Conservation (phyloP, 108 stramenopile genomes). For the Fistulifera solaris region DNA sequence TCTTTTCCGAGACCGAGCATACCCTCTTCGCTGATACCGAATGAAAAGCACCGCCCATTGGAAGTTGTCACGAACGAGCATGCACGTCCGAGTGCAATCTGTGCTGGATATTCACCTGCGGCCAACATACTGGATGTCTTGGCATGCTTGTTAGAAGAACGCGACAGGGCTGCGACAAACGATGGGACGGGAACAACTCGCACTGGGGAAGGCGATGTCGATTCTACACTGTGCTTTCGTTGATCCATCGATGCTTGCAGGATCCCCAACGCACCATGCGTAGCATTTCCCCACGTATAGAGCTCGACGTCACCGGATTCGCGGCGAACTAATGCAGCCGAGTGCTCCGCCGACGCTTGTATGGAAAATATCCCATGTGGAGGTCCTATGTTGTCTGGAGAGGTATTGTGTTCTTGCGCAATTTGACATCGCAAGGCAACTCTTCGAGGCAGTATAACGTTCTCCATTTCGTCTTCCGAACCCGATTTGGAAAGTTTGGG, state of each 20-base stretch:
- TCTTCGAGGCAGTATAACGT: constrained; percentile 57
- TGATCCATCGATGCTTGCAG: constrained; percentile 5
- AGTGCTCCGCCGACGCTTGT: constrained; percentile 65
- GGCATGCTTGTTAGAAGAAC: constrained; percentile 5
- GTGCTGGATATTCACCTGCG: constrained; percentile 17
- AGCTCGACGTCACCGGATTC: constrained; percentile 63
- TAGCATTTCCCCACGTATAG: constrained; percentile 75
- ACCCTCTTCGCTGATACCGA: constrained; percentile 61
- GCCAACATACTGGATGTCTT: background rate
- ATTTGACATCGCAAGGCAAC: constrained; percentile 72
- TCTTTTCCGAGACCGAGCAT: constrained; percentile 49
- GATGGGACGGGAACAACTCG: constrained; percentile 16
- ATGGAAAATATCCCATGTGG: constrained; percentile 70
- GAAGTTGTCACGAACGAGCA: constrained; percentile 65
- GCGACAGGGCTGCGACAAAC: constrained; percentile 8
- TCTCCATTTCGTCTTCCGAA: constrained; percentile 8
- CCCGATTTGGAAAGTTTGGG: constrained; percentile 11
- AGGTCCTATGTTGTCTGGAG: constrained; percentile 10
- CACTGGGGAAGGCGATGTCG: background rate
- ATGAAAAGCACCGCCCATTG: constrained; percentile 45
- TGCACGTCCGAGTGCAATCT: constrained; percentile 51
- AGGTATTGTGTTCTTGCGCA: background rate
- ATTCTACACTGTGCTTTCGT: background rate
- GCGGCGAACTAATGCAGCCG: constrained; percentile 65
- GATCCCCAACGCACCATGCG: constrained; percentile 45